Evolutionary conservation across 495 filamentous ascomycete genomes (phyloP), one percentile per base, ranked within the genome.

Genomic region (Aspergillus diversus): DNA sequence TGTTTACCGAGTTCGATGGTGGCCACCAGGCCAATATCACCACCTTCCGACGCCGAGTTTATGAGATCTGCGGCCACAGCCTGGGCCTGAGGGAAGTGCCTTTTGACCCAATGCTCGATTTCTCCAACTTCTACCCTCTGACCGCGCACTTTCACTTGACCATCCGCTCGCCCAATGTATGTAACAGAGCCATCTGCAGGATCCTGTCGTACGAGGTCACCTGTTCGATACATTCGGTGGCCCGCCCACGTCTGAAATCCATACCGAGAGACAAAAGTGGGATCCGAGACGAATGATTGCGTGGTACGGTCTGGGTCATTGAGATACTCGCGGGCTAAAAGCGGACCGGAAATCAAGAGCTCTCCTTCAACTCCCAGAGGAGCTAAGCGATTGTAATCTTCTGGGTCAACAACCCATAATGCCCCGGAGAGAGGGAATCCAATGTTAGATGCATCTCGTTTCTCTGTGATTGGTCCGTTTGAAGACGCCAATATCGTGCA

Each of bases 301-400:
- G 77, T 68, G 0, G 87, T 90, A 46, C 88, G 73, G 8, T 84
- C 80, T 0, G 79, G 76, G 68, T 81, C 80, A 54, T 84, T 80
- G 42, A 93, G 76, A 68, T 94, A 94, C 5, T 89, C 90, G n/a
- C 81, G 79, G 54, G 85, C 73, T 7, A 93, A 83, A 66, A 91
- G 86, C 33, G 87, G 85, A 0, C 91, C 91, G 12, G 90, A 89
- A 66, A 92, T 90, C 58, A 85, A 86, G 15, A 93, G 74, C 71
- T 94, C 90, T 15, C 91, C 91, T 31, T 89, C 71, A 49, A 78
- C 84, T 15, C 90, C 90, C 27, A 86, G 63, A 0, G 83, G 81
- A 15, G 75, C 66, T 6, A 88, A 75, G 1, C 65, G 63, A 37
- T 84, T 67, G 46, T 79, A 74, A 64, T 86, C 80, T 0, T 87